Evolutionary conservation across 371 early-diverging fungal species (phyloP).

Genomic region (Gilbertella persicaria): DNA sequence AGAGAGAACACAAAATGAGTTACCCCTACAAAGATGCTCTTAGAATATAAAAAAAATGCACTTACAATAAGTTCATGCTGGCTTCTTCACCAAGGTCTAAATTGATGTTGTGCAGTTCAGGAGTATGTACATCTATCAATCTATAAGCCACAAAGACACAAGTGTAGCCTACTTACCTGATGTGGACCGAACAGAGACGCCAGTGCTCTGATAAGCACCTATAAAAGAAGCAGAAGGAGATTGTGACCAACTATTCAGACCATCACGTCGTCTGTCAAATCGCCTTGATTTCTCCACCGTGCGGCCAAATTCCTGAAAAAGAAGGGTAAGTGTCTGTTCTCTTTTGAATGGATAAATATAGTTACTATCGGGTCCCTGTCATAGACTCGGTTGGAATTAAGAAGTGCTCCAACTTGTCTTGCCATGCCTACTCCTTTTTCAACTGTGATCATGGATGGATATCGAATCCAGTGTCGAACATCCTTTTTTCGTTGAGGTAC

Average conservation of each 20-base stretch:
- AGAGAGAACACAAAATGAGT: too few relatives aligned
- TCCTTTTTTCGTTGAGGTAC: too few relatives aligned
- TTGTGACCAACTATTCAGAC: neutral
- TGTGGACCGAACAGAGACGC: neutral
- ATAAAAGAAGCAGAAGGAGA: neutral
- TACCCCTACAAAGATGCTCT: too few relatives aligned
- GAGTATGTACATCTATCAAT: conserved; percentile 11
- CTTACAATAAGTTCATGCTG: neutral
- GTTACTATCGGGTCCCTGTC: too few relatives aligned
- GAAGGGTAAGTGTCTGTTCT: too few relatives aligned
- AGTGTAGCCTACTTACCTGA: conserved; percentile 8
- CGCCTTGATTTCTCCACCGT: conserved; percentile 6
- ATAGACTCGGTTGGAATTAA: too few relatives aligned
- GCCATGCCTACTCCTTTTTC: too few relatives aligned
- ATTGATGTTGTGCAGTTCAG: conserved; percentile 8
- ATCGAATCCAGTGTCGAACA: too few relatives aligned
- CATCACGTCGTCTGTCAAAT: neutral
- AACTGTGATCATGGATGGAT: too few relatives aligned
- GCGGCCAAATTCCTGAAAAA: neutral
- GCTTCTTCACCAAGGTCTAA: conserved; percentile 6
- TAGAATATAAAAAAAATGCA: neutral
- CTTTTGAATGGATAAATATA: too few relatives aligned
- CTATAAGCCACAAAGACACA: too few relatives aligned
- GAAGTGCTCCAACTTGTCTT: too few relatives aligned
- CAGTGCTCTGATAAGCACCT: neutral